These are phyloP conservation scores for Sugiyamaella novakii DNA, from an alignment of 1,139 yeast genomes.

Conservation along the genomic window DNA sequence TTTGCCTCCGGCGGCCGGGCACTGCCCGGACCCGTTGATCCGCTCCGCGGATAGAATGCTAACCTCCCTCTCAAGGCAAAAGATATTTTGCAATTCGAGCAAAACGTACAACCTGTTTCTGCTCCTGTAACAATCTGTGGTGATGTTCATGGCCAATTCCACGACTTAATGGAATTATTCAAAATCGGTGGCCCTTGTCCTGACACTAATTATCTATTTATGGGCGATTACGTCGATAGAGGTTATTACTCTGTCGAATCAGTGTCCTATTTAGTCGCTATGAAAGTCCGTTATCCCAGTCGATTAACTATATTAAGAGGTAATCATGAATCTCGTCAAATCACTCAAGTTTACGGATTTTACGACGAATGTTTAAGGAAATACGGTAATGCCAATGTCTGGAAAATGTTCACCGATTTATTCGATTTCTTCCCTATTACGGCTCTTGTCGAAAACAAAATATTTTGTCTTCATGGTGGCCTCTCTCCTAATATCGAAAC, in stretches of 20 bases:
- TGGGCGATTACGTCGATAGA: conserved; percentile 95
- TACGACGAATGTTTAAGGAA: conserved; percentile 96
- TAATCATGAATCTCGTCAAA: conserved; percentile 95
- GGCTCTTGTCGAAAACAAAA: conserved; percentile 80
- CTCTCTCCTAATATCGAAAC: conserved; percentile 90
- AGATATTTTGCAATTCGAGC: conserved; percentile 85
- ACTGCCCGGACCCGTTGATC: too few relatives aligned
- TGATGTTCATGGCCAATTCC: conserved; percentile 96
- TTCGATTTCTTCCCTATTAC: conserved; percentile 94
- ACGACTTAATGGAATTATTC: conserved; percentile 86
- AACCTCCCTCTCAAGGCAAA: conserved; percentile 52
- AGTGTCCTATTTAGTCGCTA: conserved; percentile 70
- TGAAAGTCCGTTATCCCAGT: conserved; percentile 91
- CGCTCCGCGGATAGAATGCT: too few relatives aligned
- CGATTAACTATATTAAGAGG: conserved; percentile 93
- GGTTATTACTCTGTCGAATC: conserved; percentile 96
- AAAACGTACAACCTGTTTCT: conserved; percentile 90
- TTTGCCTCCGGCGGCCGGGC: background rate
- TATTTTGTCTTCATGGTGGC: conserved; percentile 97
- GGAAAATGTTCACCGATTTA: conserved; percentile 77
- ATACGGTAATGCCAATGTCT: conserved; percentile 93
- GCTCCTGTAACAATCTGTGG: conserved; percentile 99
- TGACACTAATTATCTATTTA: conserved; percentile 72
- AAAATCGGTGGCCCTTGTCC: conserved; percentile 89
- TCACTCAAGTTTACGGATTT: conserved; percentile 96